These are phyloP conservation scores for Solanum hybrid DNA, from an alignment of 305 asterid species.

Conservation along the genomic window DNA sequence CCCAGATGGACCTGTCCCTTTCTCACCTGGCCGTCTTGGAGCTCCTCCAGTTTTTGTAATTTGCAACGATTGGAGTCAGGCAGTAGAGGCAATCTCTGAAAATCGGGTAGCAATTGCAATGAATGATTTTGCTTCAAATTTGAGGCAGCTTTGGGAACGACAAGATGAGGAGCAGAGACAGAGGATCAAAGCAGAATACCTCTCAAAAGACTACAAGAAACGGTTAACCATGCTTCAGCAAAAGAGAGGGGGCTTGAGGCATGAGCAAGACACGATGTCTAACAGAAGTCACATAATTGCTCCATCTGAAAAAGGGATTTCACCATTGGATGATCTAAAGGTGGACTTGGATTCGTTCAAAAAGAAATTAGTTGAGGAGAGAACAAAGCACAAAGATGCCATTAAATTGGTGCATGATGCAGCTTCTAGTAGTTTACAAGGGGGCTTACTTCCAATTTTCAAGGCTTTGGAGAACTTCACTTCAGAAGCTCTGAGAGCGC, in stretches of 20 bases:
- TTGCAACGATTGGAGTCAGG: conserved; percentile 87
- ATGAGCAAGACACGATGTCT: conserved; percentile 27
- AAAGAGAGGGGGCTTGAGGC: conserved; percentile 26
- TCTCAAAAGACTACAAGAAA: conserved; percentile 52
- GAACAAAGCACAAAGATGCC: conserved; percentile 72
- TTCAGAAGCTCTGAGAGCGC: conserved; percentile 61
- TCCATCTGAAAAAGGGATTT: conserved; percentile 47
- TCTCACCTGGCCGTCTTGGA: conserved; percentile 79
- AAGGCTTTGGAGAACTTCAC: conserved; percentile 85
- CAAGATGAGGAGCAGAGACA: conserved; percentile 89
- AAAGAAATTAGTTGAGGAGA: conserved; percentile 60
- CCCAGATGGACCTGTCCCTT: conserved; percentile 72
- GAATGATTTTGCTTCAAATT: conserved; percentile 59
- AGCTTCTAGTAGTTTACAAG: conserved; percentile 78
- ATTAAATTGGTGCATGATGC: conserved; percentile 74
- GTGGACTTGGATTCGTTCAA: conserved; percentile 76
- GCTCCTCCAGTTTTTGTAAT: conserved; percentile 83
- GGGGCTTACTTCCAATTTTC: conserved; percentile 87
- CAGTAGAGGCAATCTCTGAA: conserved; percentile 66
- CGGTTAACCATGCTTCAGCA: conserved; percentile 28
- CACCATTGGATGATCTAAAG: conserved; percentile 56
- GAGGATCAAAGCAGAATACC: conserved; percentile 62
- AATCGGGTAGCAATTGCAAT: conserved; percentile 60
- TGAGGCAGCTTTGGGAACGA: conserved; percentile 68
- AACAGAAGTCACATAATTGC: conserved; percentile 38